A percentile compares a stretch with the other conserved stretches of the same genome.
These are phyloP conservation scores for Cladosporium sp. DNA, from an alignment of 2,329 filamentous ascomycete species.

Conservation along the genomic window DNA sequence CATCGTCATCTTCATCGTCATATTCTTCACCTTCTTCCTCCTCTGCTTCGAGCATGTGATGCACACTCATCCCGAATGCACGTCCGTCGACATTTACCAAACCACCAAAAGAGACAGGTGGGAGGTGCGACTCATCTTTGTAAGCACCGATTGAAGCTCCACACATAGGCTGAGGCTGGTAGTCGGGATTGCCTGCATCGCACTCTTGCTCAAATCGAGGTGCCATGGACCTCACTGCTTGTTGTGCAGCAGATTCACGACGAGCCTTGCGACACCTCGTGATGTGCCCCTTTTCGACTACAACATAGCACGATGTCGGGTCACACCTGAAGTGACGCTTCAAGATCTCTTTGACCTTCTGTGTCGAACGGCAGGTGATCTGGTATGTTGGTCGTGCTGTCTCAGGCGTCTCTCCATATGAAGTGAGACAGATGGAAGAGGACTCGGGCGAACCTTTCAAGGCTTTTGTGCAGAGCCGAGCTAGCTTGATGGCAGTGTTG, in stretches of 20 bases:
- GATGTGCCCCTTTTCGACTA: conserved; percentile 61
- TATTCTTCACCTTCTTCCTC: conserved; percentile 51
- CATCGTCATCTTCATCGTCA: conserved; percentile 36
- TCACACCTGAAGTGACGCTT: conserved; percentile 69
- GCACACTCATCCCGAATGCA: conserved; percentile 90
- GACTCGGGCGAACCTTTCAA: conserved; percentile 71
- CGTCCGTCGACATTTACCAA: conserved; percentile 79
- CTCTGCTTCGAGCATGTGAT: conserved; percentile 81
- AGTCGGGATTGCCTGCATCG: conserved; percentile 62
- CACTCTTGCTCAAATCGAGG: conserved; percentile 12
- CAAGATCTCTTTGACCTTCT: conserved; percentile 66
- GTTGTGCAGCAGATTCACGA: conserved; percentile 6
- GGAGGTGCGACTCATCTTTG: conserved; percentile 77
- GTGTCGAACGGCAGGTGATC: conserved; percentile 71
- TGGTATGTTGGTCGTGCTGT: conserved; percentile 68
- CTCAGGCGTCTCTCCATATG: conserved; percentile 64
- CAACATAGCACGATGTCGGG: conserved; percentile 59
- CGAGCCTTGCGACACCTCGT: conserved; percentile 18
- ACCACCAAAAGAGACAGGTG: conserved; percentile 86
- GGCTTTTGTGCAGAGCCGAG: conserved; percentile 65
- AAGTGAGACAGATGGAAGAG: conserved; percentile 72
- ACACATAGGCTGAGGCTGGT: conserved; percentile 73
- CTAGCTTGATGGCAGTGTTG: conserved; percentile 67
- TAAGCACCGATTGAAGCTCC: conserved; percentile 93
- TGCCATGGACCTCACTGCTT: conserved; percentile 7